These are phyloP conservation scores for Colletotrichum echinochloae DNA, from an alignment of 2,329 filamentous ascomycete species.

Conservation along the genomic window DNA sequence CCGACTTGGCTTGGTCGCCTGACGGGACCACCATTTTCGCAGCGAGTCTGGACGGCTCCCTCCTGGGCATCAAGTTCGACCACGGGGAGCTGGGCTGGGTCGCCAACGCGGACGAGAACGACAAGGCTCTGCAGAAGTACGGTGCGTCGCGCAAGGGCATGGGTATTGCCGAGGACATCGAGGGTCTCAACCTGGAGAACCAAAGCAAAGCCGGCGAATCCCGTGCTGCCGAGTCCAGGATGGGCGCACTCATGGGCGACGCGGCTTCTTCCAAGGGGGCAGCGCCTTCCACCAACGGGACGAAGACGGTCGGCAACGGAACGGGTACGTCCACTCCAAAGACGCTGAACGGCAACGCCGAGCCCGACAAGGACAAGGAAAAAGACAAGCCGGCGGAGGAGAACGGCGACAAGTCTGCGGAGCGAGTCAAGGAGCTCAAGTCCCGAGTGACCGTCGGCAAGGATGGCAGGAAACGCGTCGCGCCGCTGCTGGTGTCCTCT, in stretches of 20 bases:
- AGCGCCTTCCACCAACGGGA: slow-evolving; percentile 62
- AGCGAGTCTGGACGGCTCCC: slow-evolving; percentile 89
- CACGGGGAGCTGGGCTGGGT: slow-evolving; percentile 91
- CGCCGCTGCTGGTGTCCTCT: slow-evolving; percentile 89
- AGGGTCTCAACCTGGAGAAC: slow-evolving; percentile 88
- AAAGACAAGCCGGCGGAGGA: slow-evolving; percentile 57
- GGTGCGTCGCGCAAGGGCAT: slow-evolving; percentile 88
- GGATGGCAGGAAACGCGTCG: slow-evolving; percentile 96
- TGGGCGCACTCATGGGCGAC: slow-evolving; percentile 99
- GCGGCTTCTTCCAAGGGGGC: slow-evolving; percentile 66
- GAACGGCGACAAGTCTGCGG: slow-evolving; percentile 64
- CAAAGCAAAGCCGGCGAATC: slow-evolving; percentile 92
- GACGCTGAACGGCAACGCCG: slow-evolving; percentile 54
- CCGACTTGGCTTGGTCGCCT: slow-evolving; percentile 93
- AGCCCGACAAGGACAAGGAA: slow-evolving; percentile 52
- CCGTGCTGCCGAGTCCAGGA: slow-evolving; percentile 89
- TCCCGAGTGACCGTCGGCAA: slow-evolving; percentile 94
- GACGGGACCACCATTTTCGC: slow-evolving; percentile 89
- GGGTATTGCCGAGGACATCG: slow-evolving; percentile 92
- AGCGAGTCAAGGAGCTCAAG: slow-evolving; percentile 75
- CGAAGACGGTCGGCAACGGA: slow-evolving; percentile 55
- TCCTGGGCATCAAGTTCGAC: slow-evolving; percentile 85
- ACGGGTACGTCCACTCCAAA: slow-evolving; percentile 52
- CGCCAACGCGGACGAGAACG: slow-evolving; percentile 87
- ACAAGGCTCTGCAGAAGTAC: slow-evolving; percentile 92